Conservation (phyloP, 2,329 filamentous ascomycete genomes). For the Cercospora sp. region DNA sequence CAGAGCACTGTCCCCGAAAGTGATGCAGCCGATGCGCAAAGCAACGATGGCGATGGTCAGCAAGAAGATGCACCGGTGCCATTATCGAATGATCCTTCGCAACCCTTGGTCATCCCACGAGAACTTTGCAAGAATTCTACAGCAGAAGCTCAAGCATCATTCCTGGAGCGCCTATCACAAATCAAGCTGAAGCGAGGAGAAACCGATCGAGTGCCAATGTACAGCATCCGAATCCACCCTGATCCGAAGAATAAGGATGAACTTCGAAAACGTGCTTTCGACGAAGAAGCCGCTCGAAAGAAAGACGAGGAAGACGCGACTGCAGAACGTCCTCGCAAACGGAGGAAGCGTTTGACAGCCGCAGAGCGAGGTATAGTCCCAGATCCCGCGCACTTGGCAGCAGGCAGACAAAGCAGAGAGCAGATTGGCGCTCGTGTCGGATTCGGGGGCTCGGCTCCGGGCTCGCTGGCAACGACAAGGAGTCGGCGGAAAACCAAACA, state of each 20-base stretch:
- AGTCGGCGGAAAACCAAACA: background rate
- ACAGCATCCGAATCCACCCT: slow-evolving; percentile 32
- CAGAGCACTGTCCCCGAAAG: background rate
- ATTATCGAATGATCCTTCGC: background rate
- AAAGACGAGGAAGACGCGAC: slow-evolving; percentile 13
- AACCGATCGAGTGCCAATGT: slow-evolving; percentile 36
- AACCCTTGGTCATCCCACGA: slow-evolving; percentile 30
- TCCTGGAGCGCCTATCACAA: slow-evolving; percentile 45
- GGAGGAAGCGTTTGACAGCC: slow-evolving; percentile 19
- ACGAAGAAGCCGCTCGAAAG: slow-evolving; percentile 17
- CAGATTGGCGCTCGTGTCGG: slow-evolving; percentile 11
- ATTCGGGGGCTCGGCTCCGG: slow-evolving; percentile 7
- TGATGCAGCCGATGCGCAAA: slow-evolving; percentile 1
- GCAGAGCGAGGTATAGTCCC: slow-evolving; percentile 13
- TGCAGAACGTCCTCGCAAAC: slow-evolving; percentile 15
- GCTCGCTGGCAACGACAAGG: slow-evolving; percentile 1
- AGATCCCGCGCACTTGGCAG: background rate
- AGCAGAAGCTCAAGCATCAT: slow-evolving; percentile 38
- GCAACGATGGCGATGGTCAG: background rate
- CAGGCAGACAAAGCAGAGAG: slow-evolving; percentile 3
- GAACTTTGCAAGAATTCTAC: slow-evolving; percentile 25
- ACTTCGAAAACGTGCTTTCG: slow-evolving; percentile 23
- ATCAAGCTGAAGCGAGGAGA: slow-evolving; percentile 48
- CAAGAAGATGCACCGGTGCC: slow-evolving; percentile 9
- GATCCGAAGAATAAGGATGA: slow-evolving; percentile 28